Base-by-base conservation (phyloP, 2,329 filamentous ascomycete genomes). In the Zymoseptoria tritici region DNA sequence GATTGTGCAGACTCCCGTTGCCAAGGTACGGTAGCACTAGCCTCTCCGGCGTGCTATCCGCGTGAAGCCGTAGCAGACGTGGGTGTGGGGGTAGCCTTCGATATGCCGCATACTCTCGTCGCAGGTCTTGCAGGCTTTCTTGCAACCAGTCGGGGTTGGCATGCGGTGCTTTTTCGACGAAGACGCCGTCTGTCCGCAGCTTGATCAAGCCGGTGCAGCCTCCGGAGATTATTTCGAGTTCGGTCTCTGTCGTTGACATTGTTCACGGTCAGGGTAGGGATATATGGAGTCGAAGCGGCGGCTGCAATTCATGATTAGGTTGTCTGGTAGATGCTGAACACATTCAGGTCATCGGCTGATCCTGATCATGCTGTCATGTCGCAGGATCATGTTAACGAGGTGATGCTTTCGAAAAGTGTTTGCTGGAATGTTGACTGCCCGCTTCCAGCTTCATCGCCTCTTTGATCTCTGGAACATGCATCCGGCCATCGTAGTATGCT, bases 11-110 rank as follows among this genome's bases (percentile, higher is more conserved):
- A 21, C 46, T 56, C 13, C 57, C 57, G 13, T 56, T 56, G 22
- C n/a, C 54, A 29, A 56, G 54, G 57, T 59, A 59, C 31, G 57
- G 57, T 19, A 59, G 57, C 53, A 59, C 57, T 31, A 56, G 49
- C 49, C 29, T 53, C 53, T 59, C 54, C 6, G 57, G 54, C n/a
- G 57, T 59, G 54, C 57, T 56, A 26, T 59, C 57, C 16, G 54
- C n/a, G 19, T 59, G 57, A 52, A 59, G 57, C 29, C 26, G 49
- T 53, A 59, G 21, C 36, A 59, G 21, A 6, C 57, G 57, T 19
- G 53, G 46, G 29, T 59, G 57, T 56, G 51, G 42, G 52, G 46
- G 57, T 26, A 59, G 49, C 36, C 57, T 55, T 31, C 55, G 57
- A 19, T 59, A 59, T 20, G 57, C 57, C 19, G 19, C 49, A 42